A percentile compares a stretch with the other conserved stretches of the same genome.
Evolutionary conservation across 768 basidiomycete species (phyloP).

Genomic region (Calocybe indica): DNA sequence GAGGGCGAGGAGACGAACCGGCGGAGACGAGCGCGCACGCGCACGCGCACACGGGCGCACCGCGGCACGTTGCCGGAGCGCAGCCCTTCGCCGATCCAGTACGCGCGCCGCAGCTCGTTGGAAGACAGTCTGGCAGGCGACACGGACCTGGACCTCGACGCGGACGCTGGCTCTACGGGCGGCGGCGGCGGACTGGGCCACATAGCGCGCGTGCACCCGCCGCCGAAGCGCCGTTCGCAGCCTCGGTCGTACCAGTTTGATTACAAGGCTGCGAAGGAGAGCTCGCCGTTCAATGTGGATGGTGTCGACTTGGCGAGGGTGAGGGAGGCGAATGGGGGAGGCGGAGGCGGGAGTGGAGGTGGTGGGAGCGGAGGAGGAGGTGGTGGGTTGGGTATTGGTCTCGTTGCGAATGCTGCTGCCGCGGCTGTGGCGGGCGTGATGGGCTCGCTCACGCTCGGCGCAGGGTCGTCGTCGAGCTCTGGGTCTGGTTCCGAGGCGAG

Average conservation of each 20-base stretch:
- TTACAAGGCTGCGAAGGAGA: constrained; percentile 11
- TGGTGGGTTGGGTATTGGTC: neutral
- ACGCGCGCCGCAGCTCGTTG: constrained; percentile 13
- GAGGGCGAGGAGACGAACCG: neutral
- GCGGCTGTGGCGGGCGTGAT: no score
- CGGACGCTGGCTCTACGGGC: neutral
- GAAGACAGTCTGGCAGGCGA: constrained; percentile 5
- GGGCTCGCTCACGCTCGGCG: neutral
- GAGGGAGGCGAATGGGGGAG: constrained; percentile 4
- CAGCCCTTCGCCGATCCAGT: constrained; percentile 18
- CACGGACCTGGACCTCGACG: neutral
- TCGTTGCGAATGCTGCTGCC: no score
- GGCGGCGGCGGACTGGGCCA: neutral
- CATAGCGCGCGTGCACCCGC: neutral
- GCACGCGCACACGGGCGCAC: neutral
- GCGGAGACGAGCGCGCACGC: neutral
- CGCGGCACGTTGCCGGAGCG: neutral
- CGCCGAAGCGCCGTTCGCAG: constrained; percentile 9
- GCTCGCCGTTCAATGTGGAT: constrained; percentile 8
- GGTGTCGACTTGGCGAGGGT: neutral
- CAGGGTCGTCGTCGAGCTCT: constrained; percentile 6
- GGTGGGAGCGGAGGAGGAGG: constrained; percentile 5
- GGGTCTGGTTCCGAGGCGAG: neutral
- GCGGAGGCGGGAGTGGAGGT: constrained; percentile 2
- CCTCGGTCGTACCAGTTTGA: constrained; percentile 19